A percentile compares a stretch with the other conserved stretches of the same genome.
Evolutionary conservation across 495 filamentous ascomycete genomes (phyloP).

Genomic region (Neurospora sp.): DNA sequence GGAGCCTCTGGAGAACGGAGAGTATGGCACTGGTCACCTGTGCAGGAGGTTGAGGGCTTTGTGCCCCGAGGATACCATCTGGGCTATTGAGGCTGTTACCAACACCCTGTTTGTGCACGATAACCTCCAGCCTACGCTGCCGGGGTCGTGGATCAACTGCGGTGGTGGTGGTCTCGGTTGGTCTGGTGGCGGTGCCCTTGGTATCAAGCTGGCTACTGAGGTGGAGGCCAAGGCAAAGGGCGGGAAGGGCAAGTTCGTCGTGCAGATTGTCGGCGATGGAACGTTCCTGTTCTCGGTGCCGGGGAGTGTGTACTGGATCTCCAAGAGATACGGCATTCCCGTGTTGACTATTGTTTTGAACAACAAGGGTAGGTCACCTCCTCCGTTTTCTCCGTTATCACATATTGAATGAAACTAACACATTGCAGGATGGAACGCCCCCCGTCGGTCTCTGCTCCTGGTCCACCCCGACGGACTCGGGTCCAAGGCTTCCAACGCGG

Average conservation of each 20-base stretch:
- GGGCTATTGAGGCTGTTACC: slow-evolving; percentile 82
- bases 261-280: slow-evolving; percentile 88
- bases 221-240: slow-evolving; percentile 48
- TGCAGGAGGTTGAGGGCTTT: slow-evolving; percentile 50
- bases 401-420: neutral
- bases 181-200: slow-evolving; percentile 83
- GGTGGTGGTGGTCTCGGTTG: slow-evolving; percentile 90
- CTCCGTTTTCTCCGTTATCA: neutral
- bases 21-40: slow-evolving; percentile 63
- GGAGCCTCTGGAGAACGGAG: slow-evolving; percentile 47
- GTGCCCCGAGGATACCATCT: slow-evolving; percentile 71
- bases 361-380: slow-evolving; percentile 57
- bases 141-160: slow-evolving; percentile 86
- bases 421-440: slow-evolving; percentile 70
- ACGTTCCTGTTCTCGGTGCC: slow-evolving; percentile 86
- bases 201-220: slow-evolving; percentile 79
- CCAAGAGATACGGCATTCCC: slow-evolving; percentile 75
- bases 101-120: slow-evolving; percentile 71
- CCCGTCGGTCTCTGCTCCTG: slow-evolving; percentile 61
- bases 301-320: slow-evolving; percentile 88
- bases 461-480: slow-evolving; percentile 78
- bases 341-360: slow-evolving; percentile 87
- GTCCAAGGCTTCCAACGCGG: slow-evolving; percentile 67
- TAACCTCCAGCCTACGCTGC: slow-evolving; percentile 62
- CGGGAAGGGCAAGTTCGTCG: slow-evolving; percentile 72